These are phyloP conservation scores for Eucalyptus shirleyi DNA, from an alignment of 345 rosid genomes.

Conservation along the genomic window DNA sequence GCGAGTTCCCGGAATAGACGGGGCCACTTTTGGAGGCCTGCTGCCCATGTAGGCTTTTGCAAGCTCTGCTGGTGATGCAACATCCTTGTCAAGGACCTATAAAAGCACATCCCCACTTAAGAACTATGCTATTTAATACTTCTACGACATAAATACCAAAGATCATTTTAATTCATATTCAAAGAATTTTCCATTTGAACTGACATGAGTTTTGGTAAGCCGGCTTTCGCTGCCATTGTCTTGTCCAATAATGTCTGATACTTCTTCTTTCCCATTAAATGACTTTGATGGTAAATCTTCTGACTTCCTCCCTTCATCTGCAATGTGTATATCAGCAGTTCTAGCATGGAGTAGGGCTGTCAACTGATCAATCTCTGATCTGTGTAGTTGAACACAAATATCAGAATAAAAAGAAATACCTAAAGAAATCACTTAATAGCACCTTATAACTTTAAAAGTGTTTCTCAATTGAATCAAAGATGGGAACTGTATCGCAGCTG, in stretches of 20 bases:
- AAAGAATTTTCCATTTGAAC: background rate
- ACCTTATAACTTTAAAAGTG: background rate
- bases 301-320: conserved; percentile 25
- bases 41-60: conserved; percentile 95
- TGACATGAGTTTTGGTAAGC: conserved; percentile 8
- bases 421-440: background rate
- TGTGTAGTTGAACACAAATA: conserved; percentile 1
- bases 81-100: conserved; percentile 65
- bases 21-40: conserved; percentile 64
- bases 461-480: background rate
- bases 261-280: conserved; percentile 14
- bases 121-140: background rate
- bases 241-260: conserved; percentile 7
- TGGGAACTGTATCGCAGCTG: background rate
- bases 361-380: conserved; percentile 80
- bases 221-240: conserved; percentile 24
- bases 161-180: background rate
- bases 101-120: background rate
- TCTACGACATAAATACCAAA: background rate
- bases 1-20: conserved; percentile 32
- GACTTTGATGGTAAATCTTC: conserved; percentile 17
- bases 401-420: background rate
- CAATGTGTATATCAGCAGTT: conserved; percentile 27
- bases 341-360: conserved; percentile 59
- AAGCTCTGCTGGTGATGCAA: conserved; percentile 86